A percentile compares a stretch with the other conserved stretches of the same genome.
Evolutionary conservation across 2,329 filamentous ascomycete species (phyloP).

Genomic region (Hypoxylon sp.): DNA sequence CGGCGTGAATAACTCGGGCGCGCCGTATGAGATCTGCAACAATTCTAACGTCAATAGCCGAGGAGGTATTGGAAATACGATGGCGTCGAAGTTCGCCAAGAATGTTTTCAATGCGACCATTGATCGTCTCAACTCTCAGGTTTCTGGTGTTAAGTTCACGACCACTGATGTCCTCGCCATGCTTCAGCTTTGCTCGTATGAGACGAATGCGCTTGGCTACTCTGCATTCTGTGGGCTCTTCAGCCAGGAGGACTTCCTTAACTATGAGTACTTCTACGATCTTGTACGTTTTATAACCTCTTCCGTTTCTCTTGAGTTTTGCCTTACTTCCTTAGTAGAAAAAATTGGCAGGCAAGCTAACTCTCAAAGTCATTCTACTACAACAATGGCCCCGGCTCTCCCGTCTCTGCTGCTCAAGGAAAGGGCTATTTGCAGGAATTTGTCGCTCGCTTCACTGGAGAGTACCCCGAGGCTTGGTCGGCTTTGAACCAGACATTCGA

Average conservation of each 20-base stretch:
- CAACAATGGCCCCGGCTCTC: constrained; percentile 54
- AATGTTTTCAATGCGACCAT: constrained; percentile 52
- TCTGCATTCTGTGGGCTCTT: constrained; percentile 61
- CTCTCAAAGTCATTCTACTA: constrained; percentile 51
- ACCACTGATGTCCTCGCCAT: constrained; percentile 57
- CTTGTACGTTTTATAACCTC: constrained; percentile 51
- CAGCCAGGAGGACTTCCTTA: constrained; percentile 60
- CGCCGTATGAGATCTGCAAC: constrained; percentile 51
- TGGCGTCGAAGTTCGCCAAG: constrained; percentile 46
- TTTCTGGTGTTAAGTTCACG: constrained; percentile 53
- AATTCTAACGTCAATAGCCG: constrained; percentile 47
- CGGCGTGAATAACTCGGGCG: constrained; percentile 53
- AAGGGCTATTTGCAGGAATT: constrained; percentile 55
- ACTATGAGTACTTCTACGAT: constrained; percentile 62
- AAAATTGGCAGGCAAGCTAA: constrained; percentile 3
- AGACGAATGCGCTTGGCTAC: constrained; percentile 59
- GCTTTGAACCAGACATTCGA: constrained; percentile 57
- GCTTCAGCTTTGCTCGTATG: constrained; percentile 58
- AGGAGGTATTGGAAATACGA: constrained; percentile 49
- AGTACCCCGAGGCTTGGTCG: constrained; percentile 51
- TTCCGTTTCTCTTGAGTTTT: too few relatives aligned
- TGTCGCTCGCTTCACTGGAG: constrained; percentile 52
- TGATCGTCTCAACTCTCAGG: constrained; percentile 51
- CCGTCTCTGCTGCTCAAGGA: constrained; percentile 55
- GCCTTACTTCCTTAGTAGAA: too few relatives aligned